A percentile compares a stretch with the other conserved stretches of the same genome.
Conservation (phyloP, 2,329 filamentous ascomycete species). For the Stenocarpella maydis region DNA sequence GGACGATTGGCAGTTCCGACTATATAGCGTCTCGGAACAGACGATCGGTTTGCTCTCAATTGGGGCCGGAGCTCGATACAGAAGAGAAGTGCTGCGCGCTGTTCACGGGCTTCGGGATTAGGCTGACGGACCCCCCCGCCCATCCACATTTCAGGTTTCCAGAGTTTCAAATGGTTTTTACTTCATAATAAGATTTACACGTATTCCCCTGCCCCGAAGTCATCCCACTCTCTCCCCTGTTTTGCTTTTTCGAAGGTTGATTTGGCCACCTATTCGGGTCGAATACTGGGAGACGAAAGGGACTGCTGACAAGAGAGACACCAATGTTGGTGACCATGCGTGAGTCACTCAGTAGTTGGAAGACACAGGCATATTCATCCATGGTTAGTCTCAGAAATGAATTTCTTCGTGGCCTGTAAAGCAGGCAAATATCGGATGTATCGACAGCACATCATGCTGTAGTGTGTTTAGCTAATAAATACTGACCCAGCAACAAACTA, state of each 20-base stretch:
- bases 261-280: background rate
- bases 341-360: background rate
- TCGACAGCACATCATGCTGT: too few species aligned
- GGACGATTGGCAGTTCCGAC: too few species aligned
- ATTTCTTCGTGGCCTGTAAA: too few species aligned
- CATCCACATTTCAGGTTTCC: background rate
- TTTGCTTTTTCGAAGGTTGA: background rate
- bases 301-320: background rate
- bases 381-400: too few species aligned
- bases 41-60: too few species aligned
- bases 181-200: background rate
- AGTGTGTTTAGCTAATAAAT: too few species aligned
- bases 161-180: background rate
- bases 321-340: background rate
- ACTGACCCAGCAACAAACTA: conserved; percentile 11
- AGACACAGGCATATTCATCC: too few species aligned
- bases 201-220: background rate
- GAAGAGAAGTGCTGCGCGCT: too few species aligned
- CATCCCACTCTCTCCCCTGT: background rate
- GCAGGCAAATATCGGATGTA: too few species aligned
- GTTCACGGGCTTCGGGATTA: too few species aligned
- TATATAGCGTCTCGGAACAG: too few species aligned
- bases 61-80: too few species aligned
- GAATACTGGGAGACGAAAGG: background rate
- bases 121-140: background rate